Conservation (phyloP, 2,329 filamentous ascomycete species). For the Trichoderma breve region DNA sequence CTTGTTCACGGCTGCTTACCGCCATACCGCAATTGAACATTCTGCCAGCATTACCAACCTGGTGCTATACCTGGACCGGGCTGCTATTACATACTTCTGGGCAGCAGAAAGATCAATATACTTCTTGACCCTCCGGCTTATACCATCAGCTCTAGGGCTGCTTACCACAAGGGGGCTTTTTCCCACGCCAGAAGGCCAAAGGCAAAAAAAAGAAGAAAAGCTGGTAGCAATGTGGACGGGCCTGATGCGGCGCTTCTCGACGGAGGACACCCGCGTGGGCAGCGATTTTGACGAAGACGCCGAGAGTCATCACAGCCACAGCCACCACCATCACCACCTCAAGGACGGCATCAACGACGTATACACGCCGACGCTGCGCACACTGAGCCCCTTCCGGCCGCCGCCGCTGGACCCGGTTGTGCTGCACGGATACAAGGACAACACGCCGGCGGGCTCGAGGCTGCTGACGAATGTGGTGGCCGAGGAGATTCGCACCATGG, state of each 20-base stretch:
- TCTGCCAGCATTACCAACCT: background rate
- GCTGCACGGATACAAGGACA: conserved; percentile 63
- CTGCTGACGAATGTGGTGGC: conserved; percentile 73
- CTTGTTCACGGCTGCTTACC: background rate
- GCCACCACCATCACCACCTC: conserved; percentile 15
- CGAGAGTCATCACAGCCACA: conserved; percentile 18
- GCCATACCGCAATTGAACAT: background rate
- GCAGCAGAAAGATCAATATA: background rate
- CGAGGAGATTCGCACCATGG: conserved; percentile 86
- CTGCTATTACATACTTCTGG: background rate
- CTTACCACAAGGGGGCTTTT: background rate
- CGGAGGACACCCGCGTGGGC: conserved; percentile 40
- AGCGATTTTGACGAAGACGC: conserved; percentile 30
- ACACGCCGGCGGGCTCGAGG: conserved; percentile 58
- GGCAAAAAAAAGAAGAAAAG: background rate
- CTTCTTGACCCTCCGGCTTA: background rate
- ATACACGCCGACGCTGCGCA: conserved; percentile 53
- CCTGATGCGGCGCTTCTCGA: conserved; percentile 65
- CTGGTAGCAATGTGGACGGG: conserved; percentile 51
- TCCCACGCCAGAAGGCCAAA: background rate
- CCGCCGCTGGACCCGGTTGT: conserved; percentile 81
- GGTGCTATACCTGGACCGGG: background rate
- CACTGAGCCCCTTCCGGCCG: conserved; percentile 76
- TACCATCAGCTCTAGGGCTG: background rate
- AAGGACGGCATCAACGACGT: conserved; percentile 56